Base-by-base conservation (phyloP, 176 grass and related monocot species). In the Triticum monococcum region DNA sequence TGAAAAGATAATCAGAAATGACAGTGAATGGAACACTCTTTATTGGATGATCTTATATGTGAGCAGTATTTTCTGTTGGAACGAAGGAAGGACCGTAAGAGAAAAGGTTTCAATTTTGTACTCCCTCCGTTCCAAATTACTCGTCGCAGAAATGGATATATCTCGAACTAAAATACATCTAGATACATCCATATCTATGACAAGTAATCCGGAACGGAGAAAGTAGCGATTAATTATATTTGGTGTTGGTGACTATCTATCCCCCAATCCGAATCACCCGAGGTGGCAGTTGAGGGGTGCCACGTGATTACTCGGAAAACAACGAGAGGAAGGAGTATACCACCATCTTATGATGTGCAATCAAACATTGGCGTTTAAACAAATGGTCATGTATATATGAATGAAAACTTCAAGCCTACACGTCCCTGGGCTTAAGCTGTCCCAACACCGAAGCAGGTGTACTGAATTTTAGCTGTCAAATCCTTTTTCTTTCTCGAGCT, bases 371-470 rank as follows among this genome's bases (percentile, higher is more conserved):
- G 12, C 13, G 13, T 50, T 50, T 50, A 50, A 50, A 16, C 46
- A 5, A 50, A 50, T 17, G 46, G 13, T 50, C 46, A 50, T 50
- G 46, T 50, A 17, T 50, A 50, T 17, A 52, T 52, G 48, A 52
- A 52, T 52, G 48, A 67, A 67, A 81, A 30, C 11, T 48, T 81
- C 1, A 28, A 81, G 62, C 5, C 10, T 67, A 32, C 25, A 81
- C 62, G 79, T 30, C 24, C 66, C 78, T 64, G 12, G 65, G 40
- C 60, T 64, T 64, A 22, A 81, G 63, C 43, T 68, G 79, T 68
- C 79, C 25, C 26, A 22, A 5, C 46, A 52, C 63, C 41, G 63
- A 52, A 50, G 64, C 40, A 81, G 67, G 41, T 62, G 67, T 67
- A 13, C 7, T 63, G 26, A 32, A 73, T 80, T 25, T 36, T 36